Base-by-base conservation (phyloP, 257 asterid genomes). In the Nyctanthes arbortristis region DNA sequence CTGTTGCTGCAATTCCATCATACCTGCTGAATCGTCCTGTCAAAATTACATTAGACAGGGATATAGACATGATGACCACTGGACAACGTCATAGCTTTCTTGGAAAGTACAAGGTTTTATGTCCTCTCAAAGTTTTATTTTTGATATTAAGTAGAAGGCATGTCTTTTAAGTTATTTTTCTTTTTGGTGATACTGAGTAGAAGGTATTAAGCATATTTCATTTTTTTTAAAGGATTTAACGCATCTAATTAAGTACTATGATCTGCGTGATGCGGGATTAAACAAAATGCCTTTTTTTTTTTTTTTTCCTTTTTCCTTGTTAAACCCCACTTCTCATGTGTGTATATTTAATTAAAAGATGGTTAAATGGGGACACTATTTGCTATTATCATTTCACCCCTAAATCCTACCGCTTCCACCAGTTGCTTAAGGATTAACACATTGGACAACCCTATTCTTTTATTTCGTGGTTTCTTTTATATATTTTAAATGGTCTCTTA, bases 41-140 rank as follows among this genome's bases (percentile, higher is more conserved):
- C 73, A 93, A 91, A 84, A 60, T 93, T 74, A 86, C 89, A 34
- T 66, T 93, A 66, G 99, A 93, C 72, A 81, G 99, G 75, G 97
- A 93, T 78, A 60, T 83, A 33, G 99, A 93, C 79, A 93, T 93
- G 99, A 85, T 93, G 96, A 75, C 75, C 70, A 87, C 87, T 37
- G 99, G 99, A 30, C 99, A 93, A 71, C 88, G 97, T 29, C 99
- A 93, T 74, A 91, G 97, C 79, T 93, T 93, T 80, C 83, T 91
- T 70, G 99, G 96, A 47, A 89, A 89, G 82, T 93, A 93, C 72
- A 93, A n/a, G n/a, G n/a, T n/a, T n/a, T n/a, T n/a, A n/a, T n/a
- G n/a, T n/a, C n/a, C n/a, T n/a, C n/a, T n/a, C n/a, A n/a, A n/a
- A n/a, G n/a, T n/a, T n/a, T n/a, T n/a, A n/a, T n/a, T n/a, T n/a